Conservation (phyloP, 345 rosid genomes). For the Alliaria petiolata region DNA sequence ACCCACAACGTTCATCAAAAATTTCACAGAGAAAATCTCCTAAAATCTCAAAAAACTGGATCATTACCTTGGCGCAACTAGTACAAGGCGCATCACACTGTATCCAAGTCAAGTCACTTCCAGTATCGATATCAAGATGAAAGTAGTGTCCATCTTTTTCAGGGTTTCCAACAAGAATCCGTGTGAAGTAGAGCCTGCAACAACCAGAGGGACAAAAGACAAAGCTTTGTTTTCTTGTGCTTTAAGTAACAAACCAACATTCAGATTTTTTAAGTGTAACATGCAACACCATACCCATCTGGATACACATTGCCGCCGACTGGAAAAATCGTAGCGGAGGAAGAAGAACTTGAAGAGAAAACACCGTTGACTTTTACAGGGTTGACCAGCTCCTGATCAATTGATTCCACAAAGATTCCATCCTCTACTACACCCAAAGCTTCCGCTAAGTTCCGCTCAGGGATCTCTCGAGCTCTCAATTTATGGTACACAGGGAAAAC, state of each 20-base stretch:
- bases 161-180: constrained; percentile 64
- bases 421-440: constrained; percentile 36
- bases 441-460: constrained; percentile 44
- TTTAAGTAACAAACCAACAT: constrained; percentile 12
- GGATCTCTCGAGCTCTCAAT: constrained; percentile 33
- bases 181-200: constrained; percentile 71
- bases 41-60: not conserved
- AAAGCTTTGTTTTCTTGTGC: constrained; percentile 12
- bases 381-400: constrained; percentile 31
- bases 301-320: constrained; percentile 75
- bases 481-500: constrained; percentile 73
- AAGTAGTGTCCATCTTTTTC: constrained; percentile 47
- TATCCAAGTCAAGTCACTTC: constrained; percentile 94
- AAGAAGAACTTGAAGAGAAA: constrained; percentile 37
- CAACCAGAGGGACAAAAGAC: not conserved
- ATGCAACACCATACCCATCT: constrained; percentile 57
- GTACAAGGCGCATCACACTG: constrained; percentile 95
- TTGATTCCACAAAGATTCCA: constrained; percentile 29
- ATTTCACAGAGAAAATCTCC: not conserved
- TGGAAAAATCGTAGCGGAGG: constrained; percentile 68
- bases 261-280: not conserved
- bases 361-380: constrained; percentile 29
- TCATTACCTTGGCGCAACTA: constrained; percentile 83
- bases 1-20: constrained; percentile 9
- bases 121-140: constrained; percentile 81